Evolutionary conservation across 805 yeast species (phyloP), one percentile per base, ranked within the genome.

Genomic region (Candida gorgasii): DNA sequence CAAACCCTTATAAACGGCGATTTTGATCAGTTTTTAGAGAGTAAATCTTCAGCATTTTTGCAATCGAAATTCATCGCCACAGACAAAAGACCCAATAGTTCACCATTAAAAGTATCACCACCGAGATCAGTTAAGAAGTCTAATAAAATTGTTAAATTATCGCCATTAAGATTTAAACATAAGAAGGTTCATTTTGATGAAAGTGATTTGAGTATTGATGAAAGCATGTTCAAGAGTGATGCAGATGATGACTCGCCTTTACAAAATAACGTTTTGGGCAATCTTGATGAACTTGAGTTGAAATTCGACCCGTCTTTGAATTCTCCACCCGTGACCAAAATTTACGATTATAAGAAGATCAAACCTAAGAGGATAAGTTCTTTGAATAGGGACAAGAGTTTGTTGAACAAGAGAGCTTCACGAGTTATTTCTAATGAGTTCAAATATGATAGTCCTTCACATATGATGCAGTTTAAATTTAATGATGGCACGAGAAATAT

Each of bases 181-280:
- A 73, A 73, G 40, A 73, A 67, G 44, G 80, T 76, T 1, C 64
- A 78, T 47, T 75, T 78, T 76, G 69, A 69, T 2, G 68, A 63
- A 16, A 59, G 67, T 41, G 71, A 65, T 45, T 28, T 52, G 17
- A 65, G 64, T 36, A 65, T 58, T 11, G 52, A 59, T 3, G 51
- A 49, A 7, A 49, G 53, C 28, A 45, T 44, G 28, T 34, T 42
- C 9, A 54, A 46, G 22, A 59, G 58, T 39, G 67, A 61, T 32
- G 18, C 48, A 3, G 63, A 61, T 17, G 64, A 61, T 14, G 62
- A 55, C 38, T 61, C 70, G 3, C 68, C 69, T 0, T 12, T 58
- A 15, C 58, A 54, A 17, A 52, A 56, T 37, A 53, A 48, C 36
- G 51, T 60, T 11, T 33, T 54, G 11, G 59, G 60, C 43, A 53